Base-by-base conservation (phyloP, 148 eudicot species). In the Cornus florida region DNA sequence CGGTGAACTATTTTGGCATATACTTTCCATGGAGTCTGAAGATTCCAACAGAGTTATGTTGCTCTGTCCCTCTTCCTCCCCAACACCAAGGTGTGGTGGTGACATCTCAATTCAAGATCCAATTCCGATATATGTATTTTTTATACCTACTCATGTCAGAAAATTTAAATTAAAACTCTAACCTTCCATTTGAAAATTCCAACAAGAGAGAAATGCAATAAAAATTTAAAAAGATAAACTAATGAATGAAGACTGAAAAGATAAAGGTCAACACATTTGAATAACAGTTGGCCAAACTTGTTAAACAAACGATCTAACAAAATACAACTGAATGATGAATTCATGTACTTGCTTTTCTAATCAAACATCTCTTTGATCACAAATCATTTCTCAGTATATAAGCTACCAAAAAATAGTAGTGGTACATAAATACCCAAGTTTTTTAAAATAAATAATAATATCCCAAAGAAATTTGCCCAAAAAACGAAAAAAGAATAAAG, bases 11-110 rank as follows among this genome's bases (percentile, higher is more conserved):
- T 75, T 79, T n/a, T 70, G 75, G 72, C 70, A 67, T 10, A 77
- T 35, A 69, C 74, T 46, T 1, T 78, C 90, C 50, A 67, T 69
- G 75, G 87, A 82, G 31, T 77, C 50, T 67, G 86, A 79, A 75
- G 88, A 76, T 72, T 81, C 75, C 82, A 80, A 79, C 74, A 73
- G n/a, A 74, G 86, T 76, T 41, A 87, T 80, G 75, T 81, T 75
- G 60, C 84, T 71, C 57, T 77, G 86, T 67, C 73, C 84, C 68
- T 81, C 66, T 7, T 62, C 84, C 75, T 82, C 86, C 73, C 41
- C 83, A 73, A 72, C 82, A 33, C 81, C 79, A 53, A 79, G 65
- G 38, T 72, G 86, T 22, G 85, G 82, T 10, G 92, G 80, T 75
- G 84, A 83, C 90, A 89, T 87, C 80, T 82, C 71, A 70, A 33